Evolutionary conservation across 768 basidiomycete genomes (phyloP).

Genomic region (Suillus hirtellus): DNA sequence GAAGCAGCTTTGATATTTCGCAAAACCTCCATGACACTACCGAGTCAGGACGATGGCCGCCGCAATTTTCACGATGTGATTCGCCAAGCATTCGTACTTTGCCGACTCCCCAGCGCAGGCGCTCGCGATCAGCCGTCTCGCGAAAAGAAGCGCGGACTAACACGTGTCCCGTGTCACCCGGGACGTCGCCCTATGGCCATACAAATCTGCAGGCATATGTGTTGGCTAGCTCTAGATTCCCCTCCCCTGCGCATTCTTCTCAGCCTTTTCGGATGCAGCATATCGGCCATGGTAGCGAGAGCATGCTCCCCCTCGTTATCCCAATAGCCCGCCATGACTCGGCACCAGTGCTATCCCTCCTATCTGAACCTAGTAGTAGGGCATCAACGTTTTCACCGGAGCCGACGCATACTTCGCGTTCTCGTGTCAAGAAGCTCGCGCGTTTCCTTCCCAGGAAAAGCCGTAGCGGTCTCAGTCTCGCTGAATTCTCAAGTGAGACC

Average conservation of each 20-base stretch:
- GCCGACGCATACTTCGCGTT: slow-evolving; percentile 3
- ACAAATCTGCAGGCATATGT: slow-evolving; percentile 28
- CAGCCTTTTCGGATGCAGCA: slow-evolving; percentile 30
- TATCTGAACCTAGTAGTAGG: slow-evolving; percentile 19
- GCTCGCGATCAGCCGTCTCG: slow-evolving; percentile 35
- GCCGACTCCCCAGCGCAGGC: slow-evolving; percentile 32
- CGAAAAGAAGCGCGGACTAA: slow-evolving; percentile 28
- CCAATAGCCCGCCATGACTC: slow-evolving; percentile 4
- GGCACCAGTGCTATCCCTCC: slow-evolving; percentile 22
- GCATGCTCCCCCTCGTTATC: slow-evolving; percentile 22
- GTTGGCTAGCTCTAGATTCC: slow-evolving; percentile 24
- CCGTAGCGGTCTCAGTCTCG: slow-evolving; percentile 29
- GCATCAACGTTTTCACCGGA: slow-evolving; percentile 27
- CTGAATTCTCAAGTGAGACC: slow-evolving; percentile 30
- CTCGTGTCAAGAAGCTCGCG: slow-evolving; percentile 25
- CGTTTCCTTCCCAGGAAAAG: slow-evolving; percentile 34
- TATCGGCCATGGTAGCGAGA: slow-evolving; percentile 28
- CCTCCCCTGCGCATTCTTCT: slow-evolving; percentile 29
- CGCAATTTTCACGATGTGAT: slow-evolving; percentile 14
- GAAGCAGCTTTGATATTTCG: slow-evolving; percentile 25
- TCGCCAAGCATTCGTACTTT: slow-evolving; percentile 15
- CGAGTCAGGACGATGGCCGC: slow-evolving; percentile 18
- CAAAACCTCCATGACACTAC: slow-evolving; percentile 10
- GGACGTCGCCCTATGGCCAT: slow-evolving; percentile 35
- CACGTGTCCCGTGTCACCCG: slow-evolving; percentile 24